Evolutionary conservation across 148 eudicot species (phyloP).

Genomic region (Bassia scoparia): DNA sequence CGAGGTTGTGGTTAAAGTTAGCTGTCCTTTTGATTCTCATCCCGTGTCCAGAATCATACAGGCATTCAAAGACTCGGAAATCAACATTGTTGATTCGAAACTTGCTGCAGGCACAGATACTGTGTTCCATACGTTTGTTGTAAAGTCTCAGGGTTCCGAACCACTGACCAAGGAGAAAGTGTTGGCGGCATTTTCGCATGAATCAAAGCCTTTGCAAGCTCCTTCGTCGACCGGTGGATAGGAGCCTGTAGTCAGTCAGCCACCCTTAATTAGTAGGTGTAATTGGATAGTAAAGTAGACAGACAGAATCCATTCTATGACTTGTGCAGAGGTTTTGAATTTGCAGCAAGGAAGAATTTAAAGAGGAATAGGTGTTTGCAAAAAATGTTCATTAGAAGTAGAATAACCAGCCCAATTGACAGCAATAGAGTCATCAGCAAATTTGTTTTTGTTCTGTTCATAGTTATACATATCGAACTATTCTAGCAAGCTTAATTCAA

Average conservation of each 20-base stretch:
- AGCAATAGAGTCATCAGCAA: slow-evolving; percentile 13
- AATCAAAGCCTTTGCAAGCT: slow-evolving; percentile 35
- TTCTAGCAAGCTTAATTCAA: slow-evolving; percentile 17
- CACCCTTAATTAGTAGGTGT: slow-evolving; percentile 27
- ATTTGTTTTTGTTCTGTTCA: slow-evolving; percentile 32
- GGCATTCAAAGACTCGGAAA: slow-evolving; percentile 56
- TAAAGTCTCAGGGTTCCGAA: slow-evolving; percentile 55
- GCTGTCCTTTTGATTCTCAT: slow-evolving; percentile 57
- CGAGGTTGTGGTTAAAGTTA: slow-evolving; percentile 59
- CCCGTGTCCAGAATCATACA: slow-evolving; percentile 60
- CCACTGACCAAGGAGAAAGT: slow-evolving; percentile 68
- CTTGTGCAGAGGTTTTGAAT: slow-evolving; percentile 37
- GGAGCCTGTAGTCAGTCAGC: slow-evolving; percentile 12
- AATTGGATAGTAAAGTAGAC: slow-evolving; percentile 27
- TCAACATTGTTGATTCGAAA: slow-evolving; percentile 52
- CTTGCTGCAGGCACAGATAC: slow-evolving; percentile 51
- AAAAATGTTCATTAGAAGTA: slow-evolving; percentile 26
- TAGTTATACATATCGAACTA: slow-evolving; percentile 29
- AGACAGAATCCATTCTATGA: slow-evolving; percentile 20
- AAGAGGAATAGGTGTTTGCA: slow-evolving; percentile 18
- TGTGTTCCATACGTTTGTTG: slow-evolving; percentile 64
- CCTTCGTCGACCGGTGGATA: slow-evolving; percentile 29
- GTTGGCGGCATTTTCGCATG: slow-evolving; percentile 48
- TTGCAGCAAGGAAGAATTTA: slow-evolving; percentile 27
- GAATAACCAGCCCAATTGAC: slow-evolving; percentile 31